Conservation (phyloP, 176 grass and related monocot species). For the Tillandsia fasciculata region DNA sequence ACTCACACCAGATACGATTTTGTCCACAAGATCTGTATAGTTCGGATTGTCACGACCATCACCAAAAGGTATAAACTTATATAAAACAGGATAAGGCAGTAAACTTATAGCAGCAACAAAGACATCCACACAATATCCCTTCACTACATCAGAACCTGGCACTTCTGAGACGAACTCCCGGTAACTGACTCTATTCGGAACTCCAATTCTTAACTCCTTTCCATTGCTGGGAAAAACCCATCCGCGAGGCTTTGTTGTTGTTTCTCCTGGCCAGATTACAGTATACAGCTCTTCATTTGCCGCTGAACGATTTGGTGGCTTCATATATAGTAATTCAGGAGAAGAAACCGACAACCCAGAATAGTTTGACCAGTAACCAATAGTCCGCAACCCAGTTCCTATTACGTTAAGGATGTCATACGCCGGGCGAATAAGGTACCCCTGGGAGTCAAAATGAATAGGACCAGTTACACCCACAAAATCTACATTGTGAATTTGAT, state of each 20-base stretch:
- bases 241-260: conserved; percentile 42
- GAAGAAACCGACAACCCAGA: conserved; percentile 57
- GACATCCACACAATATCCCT: conserved; percentile 81
- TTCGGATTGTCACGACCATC: conserved; percentile 53
- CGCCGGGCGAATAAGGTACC: conserved; percentile 52
- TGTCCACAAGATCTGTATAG: conserved; percentile 38
- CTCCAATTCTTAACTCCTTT: conserved; percentile 57
- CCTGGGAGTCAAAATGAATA: conserved; percentile 55
- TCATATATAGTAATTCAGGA: conserved; percentile 59
- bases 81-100: conserved; percentile 62
- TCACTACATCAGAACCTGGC: conserved; percentile 23
- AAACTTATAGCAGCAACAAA: conserved; percentile 73
- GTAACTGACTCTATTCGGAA: conserved; percentile 65
- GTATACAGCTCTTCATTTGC: conserved; percentile 29
- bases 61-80: conserved; percentile 54
- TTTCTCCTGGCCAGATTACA: conserved; percentile 76
- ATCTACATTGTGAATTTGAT: conserved; percentile 42
- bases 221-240: conserved; percentile 87
- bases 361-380: conserved; percentile 88
- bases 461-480: conserved; percentile 58
- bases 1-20: conserved; percentile 54
- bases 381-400: conserved; percentile 50
- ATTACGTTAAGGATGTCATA: conserved; percentile 81
- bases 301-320: conserved; percentile 31
- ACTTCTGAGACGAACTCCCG: conserved; percentile 44